These are phyloP conservation scores for Coemansia sp. DNA, from an alignment of 192 early-diverging fungal species.

Conservation along the genomic window DNA sequence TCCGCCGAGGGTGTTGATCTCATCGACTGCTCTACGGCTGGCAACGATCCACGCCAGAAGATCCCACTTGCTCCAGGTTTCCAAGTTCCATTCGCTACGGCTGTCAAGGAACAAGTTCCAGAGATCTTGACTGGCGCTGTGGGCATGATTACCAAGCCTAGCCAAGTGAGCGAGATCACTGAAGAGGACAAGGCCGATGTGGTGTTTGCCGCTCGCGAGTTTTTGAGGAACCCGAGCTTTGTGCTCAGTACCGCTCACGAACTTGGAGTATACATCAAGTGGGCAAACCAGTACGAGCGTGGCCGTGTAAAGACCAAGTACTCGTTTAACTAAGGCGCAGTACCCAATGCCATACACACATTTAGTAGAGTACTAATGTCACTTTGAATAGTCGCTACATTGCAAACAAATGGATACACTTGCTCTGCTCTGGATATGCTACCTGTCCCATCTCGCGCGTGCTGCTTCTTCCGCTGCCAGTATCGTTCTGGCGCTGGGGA, in stretches of 20 bases:
- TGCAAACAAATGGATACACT: no score
- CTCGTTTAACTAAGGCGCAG: no score
- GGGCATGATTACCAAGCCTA: slow-evolving; percentile 65
- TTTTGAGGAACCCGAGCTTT: slow-evolving; percentile 71
- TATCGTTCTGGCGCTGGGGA: no score
- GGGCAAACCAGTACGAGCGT: slow-evolving; percentile 65
- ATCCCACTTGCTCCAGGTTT: slow-evolving; percentile 56
- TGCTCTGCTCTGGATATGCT: no score
- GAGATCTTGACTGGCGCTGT: slow-evolving; percentile 68
- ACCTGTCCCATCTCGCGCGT: no score
- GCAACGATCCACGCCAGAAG: slow-evolving; percentile 60
- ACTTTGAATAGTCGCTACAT: no score
- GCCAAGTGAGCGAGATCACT: slow-evolving; percentile 74
- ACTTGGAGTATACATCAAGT: slow-evolving; percentile 64
- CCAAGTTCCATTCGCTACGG: slow-evolving; percentile 73
- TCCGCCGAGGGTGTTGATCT: slow-evolving; percentile 76
- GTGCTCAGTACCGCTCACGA: slow-evolving; percentile 64
- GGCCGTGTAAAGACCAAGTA: slow-evolving; percentile 41
- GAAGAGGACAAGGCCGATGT: slow-evolving; percentile 67
- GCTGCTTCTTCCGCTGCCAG: no score
- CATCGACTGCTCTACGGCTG: slow-evolving; percentile 80
- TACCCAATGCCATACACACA: no score
- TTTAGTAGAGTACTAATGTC: no score
- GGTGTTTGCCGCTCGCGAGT: slow-evolving; percentile 68
- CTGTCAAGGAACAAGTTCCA: slow-evolving; percentile 61